Percentiles rank a stretch among this genome's conserved stretches.
Evolutionary conservation across 1,139 yeast species (phyloP).

Genomic region (Tardiomyces depauwii): DNA sequence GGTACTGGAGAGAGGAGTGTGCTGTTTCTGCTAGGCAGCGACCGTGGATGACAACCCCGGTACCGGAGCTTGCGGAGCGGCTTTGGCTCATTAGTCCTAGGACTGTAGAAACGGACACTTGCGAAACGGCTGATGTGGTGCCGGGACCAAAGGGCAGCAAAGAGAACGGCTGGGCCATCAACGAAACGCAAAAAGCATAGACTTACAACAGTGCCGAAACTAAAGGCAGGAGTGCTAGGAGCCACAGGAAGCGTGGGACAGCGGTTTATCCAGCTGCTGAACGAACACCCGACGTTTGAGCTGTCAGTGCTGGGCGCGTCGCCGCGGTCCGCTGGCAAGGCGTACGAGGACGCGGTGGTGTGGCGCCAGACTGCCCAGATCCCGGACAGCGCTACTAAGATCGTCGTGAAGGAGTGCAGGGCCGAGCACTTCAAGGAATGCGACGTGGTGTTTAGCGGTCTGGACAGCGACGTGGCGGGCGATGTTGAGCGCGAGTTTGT

Average conservation of each 20-base stretch:
- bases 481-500: conserved; percentile 77
- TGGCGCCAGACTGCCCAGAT: conserved; percentile 91
- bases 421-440: conserved; percentile 72
- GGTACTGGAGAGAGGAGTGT: no score
- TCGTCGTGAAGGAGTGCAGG: conserved; percentile 68
- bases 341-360: conserved; percentile 71
- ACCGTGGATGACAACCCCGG: no score
- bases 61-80: no score
- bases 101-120: not conserved
- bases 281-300: conserved; percentile 85
- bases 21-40: no score
- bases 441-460: conserved; percentile 89
- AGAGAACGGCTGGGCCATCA: no score
- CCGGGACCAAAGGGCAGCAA: no score
- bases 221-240: conserved; percentile 69
- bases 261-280: conserved; percentile 74
- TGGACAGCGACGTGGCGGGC: conserved; percentile 91
- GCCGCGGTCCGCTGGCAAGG: conserved; percentile 84
- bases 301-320: conserved; percentile 86
- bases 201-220: conserved; percentile 1
- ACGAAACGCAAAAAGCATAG: not conserved
- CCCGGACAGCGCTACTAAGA: conserved; percentile 53
- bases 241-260: conserved; percentile 99
- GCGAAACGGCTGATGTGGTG: not conserved
- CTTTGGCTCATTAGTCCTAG: no score